These are phyloP conservation scores for Beta corolliflora DNA, from an alignment of 179 eudicot genomes.

Conservation along the genomic window DNA sequence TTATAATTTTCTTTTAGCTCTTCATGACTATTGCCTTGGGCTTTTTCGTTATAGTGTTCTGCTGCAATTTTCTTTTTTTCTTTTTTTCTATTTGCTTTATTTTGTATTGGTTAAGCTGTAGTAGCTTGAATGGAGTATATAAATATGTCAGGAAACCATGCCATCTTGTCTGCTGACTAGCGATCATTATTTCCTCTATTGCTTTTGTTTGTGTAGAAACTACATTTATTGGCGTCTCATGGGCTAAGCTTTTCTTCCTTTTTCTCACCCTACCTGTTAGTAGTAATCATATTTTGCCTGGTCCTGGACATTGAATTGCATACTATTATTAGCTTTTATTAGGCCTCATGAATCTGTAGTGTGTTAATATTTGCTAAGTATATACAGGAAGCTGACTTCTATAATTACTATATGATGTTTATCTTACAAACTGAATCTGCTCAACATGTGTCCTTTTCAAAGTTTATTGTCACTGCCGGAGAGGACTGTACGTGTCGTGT, in stretches of 20 bases:
- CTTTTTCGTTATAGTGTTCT: background rate
- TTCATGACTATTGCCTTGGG: background rate
- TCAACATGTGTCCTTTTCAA: conserved; percentile 27
- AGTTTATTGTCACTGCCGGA: conserved; percentile 94
- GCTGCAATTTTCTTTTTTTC: background rate
- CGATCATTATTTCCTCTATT: background rate
- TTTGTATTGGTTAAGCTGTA: background rate
- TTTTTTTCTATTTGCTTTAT: background rate
- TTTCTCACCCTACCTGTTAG: background rate
- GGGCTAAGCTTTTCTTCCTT: background rate
- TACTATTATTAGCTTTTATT: background rate
- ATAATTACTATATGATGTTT: background rate
- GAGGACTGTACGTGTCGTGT: conserved; percentile 98
- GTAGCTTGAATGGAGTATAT: background rate
- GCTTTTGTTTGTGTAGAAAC: background rate
- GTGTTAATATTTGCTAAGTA: background rate
- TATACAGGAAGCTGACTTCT: background rate
- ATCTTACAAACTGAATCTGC: conserved; percentile 23
- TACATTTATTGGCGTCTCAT: background rate
- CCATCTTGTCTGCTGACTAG: background rate
- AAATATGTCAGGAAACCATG: background rate
- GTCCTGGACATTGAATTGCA: background rate
- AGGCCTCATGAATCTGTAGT: background rate
- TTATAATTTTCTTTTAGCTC: background rate
- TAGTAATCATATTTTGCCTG: background rate